Evolutionary conservation across 2,329 filamentous ascomycete genomes (phyloP), one percentile per base, ranked within the genome.

Genomic region (Diaporthe eres): DNA sequence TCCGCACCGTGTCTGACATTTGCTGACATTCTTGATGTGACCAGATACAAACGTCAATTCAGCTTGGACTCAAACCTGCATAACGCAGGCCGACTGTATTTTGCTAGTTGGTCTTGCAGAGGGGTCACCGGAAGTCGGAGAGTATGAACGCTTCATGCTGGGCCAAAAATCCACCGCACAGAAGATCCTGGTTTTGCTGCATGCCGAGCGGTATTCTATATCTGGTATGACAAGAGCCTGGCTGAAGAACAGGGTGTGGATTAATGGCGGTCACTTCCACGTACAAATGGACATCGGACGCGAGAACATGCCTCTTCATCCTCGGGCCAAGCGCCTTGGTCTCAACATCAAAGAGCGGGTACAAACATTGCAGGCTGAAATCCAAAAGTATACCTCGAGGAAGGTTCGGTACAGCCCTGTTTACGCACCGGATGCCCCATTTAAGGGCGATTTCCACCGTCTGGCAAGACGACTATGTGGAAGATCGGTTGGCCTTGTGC

Each of bases 31-130:
- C 57, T 67, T 78, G 39, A 77, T 76, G 17, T 74, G 63, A 19
- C 72, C 77, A 93, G 97, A 99, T 83, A 99, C 97, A 6, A 98
- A 93, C 77, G 97, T 98, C 80, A 98, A 98, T 80, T 95, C 97
- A 2, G 96, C 96, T 0, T 99, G 97, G 97, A 99, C 97, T 0
- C 95, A 98, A 81, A 98, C 97, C 0, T 99, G 97, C 83, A 98
- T 99, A 78, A 94, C 94, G 22, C 97, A 99, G 84, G 97, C 97
- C 2, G 97, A 99, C 84, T 98, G 96, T 79, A 98, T 99, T 78
- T 88, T 99, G 10, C 88, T 99, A 12, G 95, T 99, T 39, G 97
- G 95, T 0, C 86, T 98, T 19, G 97, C 96, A 0, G 97, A 98
- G 82, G 93, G 94, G 0, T 98, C 96, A 4, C 94, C 97, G 0